Base-by-base conservation (phyloP, 345 rosid genomes). In the Murraya paniculata region DNA sequence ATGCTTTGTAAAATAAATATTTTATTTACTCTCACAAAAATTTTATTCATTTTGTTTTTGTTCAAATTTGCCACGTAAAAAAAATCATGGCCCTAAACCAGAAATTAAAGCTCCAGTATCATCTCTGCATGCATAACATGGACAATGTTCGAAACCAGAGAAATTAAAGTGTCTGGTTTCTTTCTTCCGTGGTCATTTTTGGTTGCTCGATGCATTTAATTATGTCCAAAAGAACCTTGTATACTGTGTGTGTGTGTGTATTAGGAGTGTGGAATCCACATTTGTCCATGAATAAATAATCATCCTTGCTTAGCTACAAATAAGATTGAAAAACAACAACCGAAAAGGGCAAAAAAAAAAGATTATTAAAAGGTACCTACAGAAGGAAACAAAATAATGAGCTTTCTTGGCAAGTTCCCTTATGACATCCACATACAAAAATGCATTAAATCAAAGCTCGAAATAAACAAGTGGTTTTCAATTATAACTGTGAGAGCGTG, bases 401-500 rank as follows among this genome's bases (percentile, higher is more conserved):
- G 33, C 62, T 64, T 55, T 71, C 72, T 62, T 13, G 71, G 72
- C 4, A 71, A 75, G 14, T 70, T 53, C 71, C 30, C 64, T 5
- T 1, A 19, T 2, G 22, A 56, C 22, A 18, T 55, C 21, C 21
- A 0, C n/a, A 55, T 0, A 7, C 59, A 21, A 8, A 55, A 21
- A n/a, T 6, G 61, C 25, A 19, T 19, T 22, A 55, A 56, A 19
- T 56, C 8, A 22, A 56, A 56, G 59, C 7, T 55, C 59, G 2
- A 19, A 18, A 19, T 6, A 72, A 59, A 48, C 58, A 41, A 55
- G 18, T 38, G 13, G 1, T 25, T 16, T 59, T 36, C 22, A 59
- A 59, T 21, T 11, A 9, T 10, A 31, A 72, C 75, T 57, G 50
- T 57, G 48, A 13, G 64, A 35, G 48, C 10, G 75, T 58, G 55